Evolutionary conservation across 2,329 filamentous ascomycete species (phyloP), one percentile per base, ranked within the genome.

Genomic region (Capronia coronata): DNA sequence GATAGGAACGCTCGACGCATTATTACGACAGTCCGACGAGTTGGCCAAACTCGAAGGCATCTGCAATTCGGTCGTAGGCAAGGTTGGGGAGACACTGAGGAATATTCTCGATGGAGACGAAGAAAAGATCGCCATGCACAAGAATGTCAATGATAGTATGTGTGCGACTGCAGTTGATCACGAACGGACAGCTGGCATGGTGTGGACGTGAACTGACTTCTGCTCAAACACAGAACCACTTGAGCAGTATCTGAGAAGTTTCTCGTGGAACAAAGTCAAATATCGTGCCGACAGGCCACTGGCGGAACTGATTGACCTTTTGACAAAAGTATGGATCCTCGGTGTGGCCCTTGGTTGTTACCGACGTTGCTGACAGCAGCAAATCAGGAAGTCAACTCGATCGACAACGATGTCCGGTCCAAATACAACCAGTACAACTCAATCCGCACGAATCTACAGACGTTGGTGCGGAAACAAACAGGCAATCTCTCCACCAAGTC

Each of bases 201-300:
- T 39, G 5, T 58, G 52, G 41, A 32, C 11, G n/a, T 32, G 7
- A n/a, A n/a, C 29, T 32, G 29, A 35, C 51, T 39, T 35, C 35
- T 46, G 48, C 44, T 5, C 14, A 43, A 25, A 49, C 53, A 38
- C 66, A 97, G 91, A 94, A 69, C 90, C 93, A n/a, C 89, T 91
- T 53, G 91, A 96, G 62, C 85, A 91, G 66, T 98, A 97, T 66
- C 74, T 98, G 39, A 81, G 83, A 64, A 83, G 79, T 48, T 98
- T 97, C 70, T 79, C 81, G 59, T 98, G 93, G 93, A 97, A 97
- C 73, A 96, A 93, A 70, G 87, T 94, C 70, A 93, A 95, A 67
- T 98, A 97, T 70, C 83, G 93, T 62, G 84, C 87, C 55, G 93
- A 98, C 69, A 94, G 91, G 67, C 80, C 91, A 43, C 79, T 98